Evolutionary conservation across 2,329 filamentous ascomycete species (phyloP).

Genomic region (Lasiodiplodia citricola): DNA sequence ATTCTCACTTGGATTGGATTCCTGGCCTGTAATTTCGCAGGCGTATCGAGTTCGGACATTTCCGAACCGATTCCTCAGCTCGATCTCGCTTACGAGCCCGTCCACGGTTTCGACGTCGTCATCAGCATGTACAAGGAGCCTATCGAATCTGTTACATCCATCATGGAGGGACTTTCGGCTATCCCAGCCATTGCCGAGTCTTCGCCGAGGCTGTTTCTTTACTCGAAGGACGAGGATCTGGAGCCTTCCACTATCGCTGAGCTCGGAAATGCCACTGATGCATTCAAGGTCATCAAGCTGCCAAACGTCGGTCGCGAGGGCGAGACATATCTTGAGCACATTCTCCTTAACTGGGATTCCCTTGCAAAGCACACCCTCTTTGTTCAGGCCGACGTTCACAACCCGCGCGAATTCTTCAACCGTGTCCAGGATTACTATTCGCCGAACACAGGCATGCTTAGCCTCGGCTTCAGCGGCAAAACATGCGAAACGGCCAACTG

Average conservation of each 20-base stretch:
- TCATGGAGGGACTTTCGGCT: conserved; percentile 33
- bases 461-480: conserved; percentile 47
- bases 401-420: conserved; percentile 42
- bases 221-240: conserved; percentile 37
- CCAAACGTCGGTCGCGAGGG: conserved; percentile 35
- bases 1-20: conserved; percentile 21
- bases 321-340: conserved; percentile 35
- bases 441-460: conserved; percentile 52
- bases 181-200: conserved; percentile 32
- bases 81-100: conserved; percentile 34
- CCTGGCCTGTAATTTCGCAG: conserved; percentile 19
- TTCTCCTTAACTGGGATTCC: conserved; percentile 32
- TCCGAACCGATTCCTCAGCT: conserved; percentile 25
- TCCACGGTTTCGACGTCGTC: conserved; percentile 39
- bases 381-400: conserved; percentile 45
- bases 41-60: not conserved
- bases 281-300: conserved; percentile 38
- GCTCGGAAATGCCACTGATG: conserved; percentile 34
- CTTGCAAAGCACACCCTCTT: conserved; percentile 35
- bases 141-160: conserved; percentile 33
- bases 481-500: conserved; percentile 47
- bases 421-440: conserved; percentile 48
- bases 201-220: conserved; percentile 36
- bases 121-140: conserved; percentile 47
- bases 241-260: conserved; percentile 31